Conservation (phyloP, 169 alveolate species). For the Cryptosporidium ubiquitum region DNA sequence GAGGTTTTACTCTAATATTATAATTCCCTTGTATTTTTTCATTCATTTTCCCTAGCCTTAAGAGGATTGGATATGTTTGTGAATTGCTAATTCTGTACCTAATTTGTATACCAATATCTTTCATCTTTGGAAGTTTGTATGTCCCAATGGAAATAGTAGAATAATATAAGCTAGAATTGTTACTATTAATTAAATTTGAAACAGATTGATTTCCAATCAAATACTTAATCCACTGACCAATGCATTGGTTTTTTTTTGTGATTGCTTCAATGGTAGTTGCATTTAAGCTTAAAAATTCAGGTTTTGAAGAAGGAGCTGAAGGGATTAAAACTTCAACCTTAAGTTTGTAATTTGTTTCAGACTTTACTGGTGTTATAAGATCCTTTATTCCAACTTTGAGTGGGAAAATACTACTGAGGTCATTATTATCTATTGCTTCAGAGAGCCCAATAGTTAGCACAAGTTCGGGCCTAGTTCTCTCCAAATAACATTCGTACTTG, state of each 20-base stretch:
- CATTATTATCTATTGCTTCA: slow-evolving; percentile 5
- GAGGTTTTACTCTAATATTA: slow-evolving; percentile 12
- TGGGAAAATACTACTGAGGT: slow-evolving; percentile 11
- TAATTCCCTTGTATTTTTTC: slow-evolving; percentile 17
- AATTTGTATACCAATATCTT: slow-evolving; percentile 13
- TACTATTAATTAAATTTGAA: not conserved
- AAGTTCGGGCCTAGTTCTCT: slow-evolving; percentile 24
- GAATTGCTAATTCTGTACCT: slow-evolving; percentile 48
- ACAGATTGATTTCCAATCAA: not conserved
- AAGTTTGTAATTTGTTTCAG: not conserved
- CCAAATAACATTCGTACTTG: slow-evolving; percentile 34
- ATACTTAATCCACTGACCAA: slow-evolving; percentile 57
- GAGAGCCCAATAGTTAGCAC: slow-evolving; percentile 19
- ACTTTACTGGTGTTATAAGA: slow-evolving; percentile 6
- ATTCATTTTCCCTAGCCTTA: slow-evolving; percentile 21
- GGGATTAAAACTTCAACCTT: slow-evolving; percentile 21
- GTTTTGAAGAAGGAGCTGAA: slow-evolving; percentile 52
- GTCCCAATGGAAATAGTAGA: slow-evolving; percentile 40
- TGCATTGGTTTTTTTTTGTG: slow-evolving; percentile 15
- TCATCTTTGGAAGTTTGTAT: slow-evolving; percentile 17
- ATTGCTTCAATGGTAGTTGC: slow-evolving; percentile 9
- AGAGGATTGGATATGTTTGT: slow-evolving; percentile 14
- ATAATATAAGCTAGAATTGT: not conserved
- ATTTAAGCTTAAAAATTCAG: slow-evolving; percentile 27
- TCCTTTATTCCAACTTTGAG: slow-evolving; percentile 28